Evolutionary conservation across 2,329 filamentous ascomycete species (phyloP), one percentile per base, ranked within the genome.

Genomic region (Neoscytalidium dimidiatum): DNA sequence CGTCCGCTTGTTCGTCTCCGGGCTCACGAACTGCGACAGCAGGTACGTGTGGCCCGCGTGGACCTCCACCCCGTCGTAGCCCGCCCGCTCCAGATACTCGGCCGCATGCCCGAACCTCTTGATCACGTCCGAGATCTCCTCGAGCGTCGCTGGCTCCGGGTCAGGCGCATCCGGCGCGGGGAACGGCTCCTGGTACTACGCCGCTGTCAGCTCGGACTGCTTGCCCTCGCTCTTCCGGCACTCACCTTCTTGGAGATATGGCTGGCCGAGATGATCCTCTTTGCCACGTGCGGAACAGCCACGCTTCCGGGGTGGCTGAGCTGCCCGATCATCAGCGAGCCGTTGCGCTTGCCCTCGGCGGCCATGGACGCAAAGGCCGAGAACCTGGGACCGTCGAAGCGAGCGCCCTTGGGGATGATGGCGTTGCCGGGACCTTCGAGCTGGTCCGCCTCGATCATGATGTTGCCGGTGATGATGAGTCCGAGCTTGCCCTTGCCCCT

Each of bases 391-490:
- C 86, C 88, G 13, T 79, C 77, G 61, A 83, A 84, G 0, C 79
- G 75, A 8, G 82, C 82, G 8, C 80, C 81, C 7, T 76, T 76
- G 1, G 87, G 84, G 46, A 91, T 85, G 70, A 90, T 86, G 0
- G 78, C 76, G 72, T 88, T 87, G 6, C 86, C 86, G 1, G 81
- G 69, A 4, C 79, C 80, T 67, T 87, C 85, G 1, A 88, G 75
- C 57, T 86, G 81, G 88, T 62, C 58, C 29, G 23, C n/a, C 43
- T 51, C 58, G 58, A 49, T 49, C 41, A 62, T 85, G 66, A 88
- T 79, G 73, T 90, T 90, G 48, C 88, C 87, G 0, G 86, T 87
- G 1, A 88, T 73, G 66, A 89, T 85, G 33, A 85, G 83, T 11
- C 74, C 75, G 28, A 71, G 70, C 41, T 71, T 69, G 17, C 74